Conservation (phyloP, 768 basidiomycete species). For the Calvatia gigantea region DNA sequence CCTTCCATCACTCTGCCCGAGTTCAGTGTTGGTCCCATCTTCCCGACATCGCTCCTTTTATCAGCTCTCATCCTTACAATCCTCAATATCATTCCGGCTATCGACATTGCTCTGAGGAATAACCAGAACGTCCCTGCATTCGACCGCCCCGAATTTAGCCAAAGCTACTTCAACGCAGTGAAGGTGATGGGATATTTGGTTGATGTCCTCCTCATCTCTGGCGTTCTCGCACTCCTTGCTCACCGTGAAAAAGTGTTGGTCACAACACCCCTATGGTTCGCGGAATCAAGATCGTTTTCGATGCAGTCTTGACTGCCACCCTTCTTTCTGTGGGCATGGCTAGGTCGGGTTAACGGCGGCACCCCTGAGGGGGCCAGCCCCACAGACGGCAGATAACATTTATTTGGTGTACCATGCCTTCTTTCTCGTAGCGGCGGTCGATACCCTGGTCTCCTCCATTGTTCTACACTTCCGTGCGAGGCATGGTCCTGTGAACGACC, state of each 20-base stretch:
- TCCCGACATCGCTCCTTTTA: conserved; percentile 2
- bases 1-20: background rate
- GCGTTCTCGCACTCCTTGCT: background rate
- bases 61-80: background rate
- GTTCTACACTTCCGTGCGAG: background rate
- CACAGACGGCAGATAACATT: background rate
- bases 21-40: background rate
- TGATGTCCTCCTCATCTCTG: background rate
- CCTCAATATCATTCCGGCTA: background rate
- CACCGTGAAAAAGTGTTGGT: conserved; percentile 1
- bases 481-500: background rate
- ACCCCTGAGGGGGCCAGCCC: background rate
- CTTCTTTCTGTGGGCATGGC: background rate
- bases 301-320: background rate
- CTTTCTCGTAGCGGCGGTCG: background rate
- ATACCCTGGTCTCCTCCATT: background rate
- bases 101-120: background rate
- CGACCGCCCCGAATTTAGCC: background rate
- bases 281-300: background rate
- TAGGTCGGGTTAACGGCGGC: background rate
- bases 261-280: background rate
- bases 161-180: background rate
- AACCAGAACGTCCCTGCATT: background rate
- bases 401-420: background rate
- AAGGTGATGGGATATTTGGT: background rate